phyloP scores from a whole-genome alignment of 352 stramenopile genomes.

The Pythium grandisporangium region DNA sequence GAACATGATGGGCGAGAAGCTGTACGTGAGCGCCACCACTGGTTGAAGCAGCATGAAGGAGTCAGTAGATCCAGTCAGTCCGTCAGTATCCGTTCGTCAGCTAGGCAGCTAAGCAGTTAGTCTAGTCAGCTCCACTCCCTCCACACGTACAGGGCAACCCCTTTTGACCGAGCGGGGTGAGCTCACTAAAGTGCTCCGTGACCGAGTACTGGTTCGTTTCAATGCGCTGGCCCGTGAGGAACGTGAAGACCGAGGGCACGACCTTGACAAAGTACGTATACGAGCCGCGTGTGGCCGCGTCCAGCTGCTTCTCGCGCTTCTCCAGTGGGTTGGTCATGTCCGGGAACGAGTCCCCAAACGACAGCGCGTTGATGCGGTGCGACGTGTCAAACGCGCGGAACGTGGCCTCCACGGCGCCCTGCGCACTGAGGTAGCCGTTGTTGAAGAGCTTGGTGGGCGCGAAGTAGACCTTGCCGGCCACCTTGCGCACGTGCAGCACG shows the following conservation, averaged over 20 bases:
- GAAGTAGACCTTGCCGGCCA: slow-evolving; percentile 74
- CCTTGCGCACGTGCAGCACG: slow-evolving; percentile 68
- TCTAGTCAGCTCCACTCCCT: no score
- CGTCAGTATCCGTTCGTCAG: no score
- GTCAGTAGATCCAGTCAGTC: no score
- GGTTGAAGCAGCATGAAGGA: slow-evolving; percentile 18
- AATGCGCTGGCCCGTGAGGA: slow-evolving; percentile 80
- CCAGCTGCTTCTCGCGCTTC: slow-evolving; percentile 45
- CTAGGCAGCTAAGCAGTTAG: no score
- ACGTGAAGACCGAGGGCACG: slow-evolving; percentile 93
- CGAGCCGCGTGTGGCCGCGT: slow-evolving; percentile 38
- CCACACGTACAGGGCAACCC: slow-evolving; percentile 71
- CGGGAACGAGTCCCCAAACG: slow-evolving; percentile 71
- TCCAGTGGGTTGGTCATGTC: slow-evolving; percentile 84
- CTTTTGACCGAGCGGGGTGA: slow-evolving; percentile 83
- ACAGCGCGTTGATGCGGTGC: slow-evolving; percentile 28
- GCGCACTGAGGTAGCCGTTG: slow-evolving; percentile 43
- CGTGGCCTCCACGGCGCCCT: slow-evolving; percentile 16
- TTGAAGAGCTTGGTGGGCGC: slow-evolving; percentile 77
- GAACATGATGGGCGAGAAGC: slow-evolving; percentile 95
- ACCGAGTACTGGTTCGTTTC: slow-evolving; percentile 98
- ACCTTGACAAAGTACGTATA: slow-evolving; percentile 89
- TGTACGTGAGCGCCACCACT: slow-evolving; percentile 97
- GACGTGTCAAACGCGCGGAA: slow-evolving; percentile 25
- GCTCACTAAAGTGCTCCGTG: slow-evolving; percentile 91